Evolutionary conservation across 352 stramenopile genomes (phyloP).

Genomic region (Phytophthora sansomeana): DNA sequence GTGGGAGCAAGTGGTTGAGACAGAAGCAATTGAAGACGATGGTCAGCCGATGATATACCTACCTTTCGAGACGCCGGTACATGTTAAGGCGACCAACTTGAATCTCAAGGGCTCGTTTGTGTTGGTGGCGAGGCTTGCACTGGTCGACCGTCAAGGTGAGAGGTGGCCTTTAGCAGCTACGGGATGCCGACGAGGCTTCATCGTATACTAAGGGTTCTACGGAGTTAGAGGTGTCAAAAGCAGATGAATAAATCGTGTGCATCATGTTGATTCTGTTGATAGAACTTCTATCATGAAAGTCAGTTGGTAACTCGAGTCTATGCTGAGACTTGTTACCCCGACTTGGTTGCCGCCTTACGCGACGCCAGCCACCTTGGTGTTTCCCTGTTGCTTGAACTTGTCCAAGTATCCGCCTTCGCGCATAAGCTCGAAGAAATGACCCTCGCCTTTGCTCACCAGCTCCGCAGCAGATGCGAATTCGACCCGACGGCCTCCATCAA

Average conservation of each 20-base stretch:
- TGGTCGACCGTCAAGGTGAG: constrained; percentile 42
- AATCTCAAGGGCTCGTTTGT: constrained; percentile 54
- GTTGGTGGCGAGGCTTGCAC: constrained; percentile 42
- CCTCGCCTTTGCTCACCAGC: constrained; percentile 52
- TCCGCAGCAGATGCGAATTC: constrained; percentile 85
- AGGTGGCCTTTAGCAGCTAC: constrained; percentile 48
- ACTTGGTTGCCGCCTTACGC: constrained; percentile 2
- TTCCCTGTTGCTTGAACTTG: constrained; percentile 31
- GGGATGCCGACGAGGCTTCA: constrained; percentile 54
- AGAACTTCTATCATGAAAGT: no score
- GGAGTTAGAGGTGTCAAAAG: constrained; percentile 1
- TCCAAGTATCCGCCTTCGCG: constrained; percentile 52
- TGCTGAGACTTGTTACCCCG: constrained; percentile 20
- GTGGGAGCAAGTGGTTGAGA: constrained; percentile 30
- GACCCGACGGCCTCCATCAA: constrained; percentile 75
- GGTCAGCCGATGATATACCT: constrained; percentile 33
- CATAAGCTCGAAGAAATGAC: constrained; percentile 66
- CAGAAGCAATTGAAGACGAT: not conserved
- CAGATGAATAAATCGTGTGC: constrained; percentile 3
- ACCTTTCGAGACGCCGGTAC: constrained; percentile 51
- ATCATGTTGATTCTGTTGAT: not conserved
- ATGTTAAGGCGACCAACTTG: constrained; percentile 46
- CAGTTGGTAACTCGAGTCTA: no score
- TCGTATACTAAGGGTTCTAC: constrained; percentile 49
- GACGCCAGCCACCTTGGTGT: constrained; percentile 4